Evolutionary conservation across 2,329 filamentous ascomycete genomes (phyloP).

Genomic region (Apiospora phragmitis): DNA sequence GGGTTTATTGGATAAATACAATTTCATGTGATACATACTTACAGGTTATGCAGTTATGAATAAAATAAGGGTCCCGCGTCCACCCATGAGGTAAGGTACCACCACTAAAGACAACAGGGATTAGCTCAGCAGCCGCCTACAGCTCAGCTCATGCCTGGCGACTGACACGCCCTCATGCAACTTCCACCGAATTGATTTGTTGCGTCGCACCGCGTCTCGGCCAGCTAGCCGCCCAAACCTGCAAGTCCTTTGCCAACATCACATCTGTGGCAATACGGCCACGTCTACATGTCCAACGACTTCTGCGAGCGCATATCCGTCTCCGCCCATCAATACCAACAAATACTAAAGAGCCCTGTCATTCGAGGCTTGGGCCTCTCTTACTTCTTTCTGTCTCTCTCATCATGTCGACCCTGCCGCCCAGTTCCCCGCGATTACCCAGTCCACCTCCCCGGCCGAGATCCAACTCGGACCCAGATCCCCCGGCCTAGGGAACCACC

Average conservation of each 20-base stretch:
- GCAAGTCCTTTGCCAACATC: neutral
- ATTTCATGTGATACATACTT: neutral
- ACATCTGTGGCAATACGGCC: neutral
- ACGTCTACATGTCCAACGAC: neutral
- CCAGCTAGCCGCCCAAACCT: conserved; percentile 6
- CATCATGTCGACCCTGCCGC: conserved; percentile 56
- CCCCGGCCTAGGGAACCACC: conserved; percentile 44
- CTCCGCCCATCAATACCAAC: neutral
- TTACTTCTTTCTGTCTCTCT: conserved; percentile 14
- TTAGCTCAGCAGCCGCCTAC: neutral
- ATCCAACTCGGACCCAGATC: conserved; percentile 86
- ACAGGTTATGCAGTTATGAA: neutral
- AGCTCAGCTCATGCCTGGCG: neutral
- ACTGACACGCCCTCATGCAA: conserved; percentile 1
- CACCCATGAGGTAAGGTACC: neutral
- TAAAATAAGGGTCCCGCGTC: neutral
- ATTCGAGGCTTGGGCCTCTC: conserved; percentile 17
- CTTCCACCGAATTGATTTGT: conserved; percentile 7
- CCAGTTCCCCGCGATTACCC: conserved; percentile 87
- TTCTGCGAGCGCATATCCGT: neutral
- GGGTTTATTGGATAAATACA: neutral
- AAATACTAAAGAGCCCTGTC: conserved; percentile 3
- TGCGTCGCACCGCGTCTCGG: conserved; percentile 8
- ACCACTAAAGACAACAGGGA: neutral
- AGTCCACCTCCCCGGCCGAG: conserved; percentile 95